Percentiles rank a stretch among this genome's conserved stretches.
Evolutionary conservation across 257 asterid genomes (phyloP).

Genomic region (Buddleja alternifolia): DNA sequence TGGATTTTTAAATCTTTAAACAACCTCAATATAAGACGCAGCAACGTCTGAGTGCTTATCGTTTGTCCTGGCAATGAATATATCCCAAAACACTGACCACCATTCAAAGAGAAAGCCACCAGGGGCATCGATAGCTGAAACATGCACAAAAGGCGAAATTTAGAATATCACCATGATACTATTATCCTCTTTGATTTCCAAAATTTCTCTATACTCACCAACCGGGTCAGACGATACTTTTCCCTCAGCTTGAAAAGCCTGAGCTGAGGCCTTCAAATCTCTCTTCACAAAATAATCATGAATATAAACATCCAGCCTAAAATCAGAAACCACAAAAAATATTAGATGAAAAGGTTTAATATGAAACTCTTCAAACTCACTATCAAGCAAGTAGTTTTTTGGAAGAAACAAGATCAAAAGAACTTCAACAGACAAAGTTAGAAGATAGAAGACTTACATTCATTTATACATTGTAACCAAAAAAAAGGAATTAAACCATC

Average conservation of each 20-base stretch:
- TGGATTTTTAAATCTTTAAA: not conserved
- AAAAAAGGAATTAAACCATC: too few relatives aligned
- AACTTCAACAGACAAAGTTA: too few relatives aligned
- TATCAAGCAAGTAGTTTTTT: not conserved
- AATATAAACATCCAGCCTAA: conserved; percentile 63
- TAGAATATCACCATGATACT: not conserved
- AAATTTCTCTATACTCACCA: conserved; percentile 19
- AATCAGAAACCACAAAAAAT: not conserved
- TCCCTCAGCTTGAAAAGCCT: conserved; percentile 27
- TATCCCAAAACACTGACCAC: conserved; percentile 59
- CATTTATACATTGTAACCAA: too few relatives aligned
- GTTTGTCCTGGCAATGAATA: conserved; percentile 43
- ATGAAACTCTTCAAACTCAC: conserved; percentile 6
- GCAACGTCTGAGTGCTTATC: conserved; percentile 64
- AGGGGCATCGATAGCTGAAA: conserved; percentile 31
- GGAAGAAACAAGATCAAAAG: too few relatives aligned
- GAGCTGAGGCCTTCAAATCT: conserved; percentile 31
- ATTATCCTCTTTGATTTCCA: not conserved
- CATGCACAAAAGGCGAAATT: not conserved
- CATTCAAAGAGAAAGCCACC: conserved; percentile 48
- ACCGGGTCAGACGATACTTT: conserved; percentile 29
- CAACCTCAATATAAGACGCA: conserved; percentile 67
- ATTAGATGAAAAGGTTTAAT: not conserved
- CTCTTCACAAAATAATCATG: conserved; percentile 31
- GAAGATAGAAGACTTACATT: too few relatives aligned